A percentile compares a stretch with the other conserved stretches of the same genome.
phyloP scores from a whole-genome alignment of 805 yeast species.

The Kluyveromyces aestuarii region DNA sequence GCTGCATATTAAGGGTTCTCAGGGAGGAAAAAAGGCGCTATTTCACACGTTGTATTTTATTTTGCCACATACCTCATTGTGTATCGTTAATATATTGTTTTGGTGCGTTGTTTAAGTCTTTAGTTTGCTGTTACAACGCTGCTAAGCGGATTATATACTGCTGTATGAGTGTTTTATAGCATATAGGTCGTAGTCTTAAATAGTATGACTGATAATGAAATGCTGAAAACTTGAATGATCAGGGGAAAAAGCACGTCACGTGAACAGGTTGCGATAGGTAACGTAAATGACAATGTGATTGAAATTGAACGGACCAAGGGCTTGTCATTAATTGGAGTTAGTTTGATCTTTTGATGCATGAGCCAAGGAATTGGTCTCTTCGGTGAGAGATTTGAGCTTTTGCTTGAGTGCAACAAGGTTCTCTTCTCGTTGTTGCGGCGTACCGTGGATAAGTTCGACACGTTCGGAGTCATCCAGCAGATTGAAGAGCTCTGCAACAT shows the following conservation, averaged over 20 bases:
- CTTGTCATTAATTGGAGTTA: too few species aligned
- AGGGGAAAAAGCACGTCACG: neutral
- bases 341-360: neutral
- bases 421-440: constrained; percentile 9
- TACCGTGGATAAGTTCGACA: constrained; percentile 8
- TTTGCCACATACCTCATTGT: neutral
- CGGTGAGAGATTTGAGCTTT: constrained; percentile 6
- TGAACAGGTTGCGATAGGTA: neutral
- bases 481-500: constrained; percentile 23
- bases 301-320: neutral
- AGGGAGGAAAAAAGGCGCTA: too few species aligned
- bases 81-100: neutral
- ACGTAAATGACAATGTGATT: neutral
- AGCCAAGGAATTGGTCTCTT: neutral
- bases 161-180: neutral
- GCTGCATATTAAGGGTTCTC: neutral
- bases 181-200: neutral
- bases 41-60: too few species aligned
- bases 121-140: neutral
- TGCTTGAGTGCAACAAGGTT: constrained; percentile 10
- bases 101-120: neutral
- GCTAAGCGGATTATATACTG: neutral
- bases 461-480: constrained; percentile 18
- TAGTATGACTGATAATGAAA: neutral
- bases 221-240: neutral